Evolutionary conservation across 2,329 filamentous ascomycete genomes (phyloP).

Genomic region (Pestalotiopsis sp.): DNA sequence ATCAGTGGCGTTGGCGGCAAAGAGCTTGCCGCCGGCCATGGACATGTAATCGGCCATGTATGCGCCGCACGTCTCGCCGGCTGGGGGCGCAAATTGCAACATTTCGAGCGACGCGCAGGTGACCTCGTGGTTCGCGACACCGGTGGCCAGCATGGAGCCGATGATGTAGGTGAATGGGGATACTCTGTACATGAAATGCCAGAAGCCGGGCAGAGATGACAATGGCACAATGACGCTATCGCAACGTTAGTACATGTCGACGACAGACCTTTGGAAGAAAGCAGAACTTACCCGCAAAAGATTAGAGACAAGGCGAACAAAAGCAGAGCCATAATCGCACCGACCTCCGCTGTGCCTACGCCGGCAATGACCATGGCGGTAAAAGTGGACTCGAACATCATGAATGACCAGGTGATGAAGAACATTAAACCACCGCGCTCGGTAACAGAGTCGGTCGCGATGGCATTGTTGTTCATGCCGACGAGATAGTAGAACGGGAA

Average conservation of each 20-base stretch:
- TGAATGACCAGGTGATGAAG: constrained; percentile 73
- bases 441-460: constrained; percentile 57
- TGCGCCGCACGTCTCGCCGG: constrained; percentile 52
- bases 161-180: constrained; percentile 77
- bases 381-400: constrained; percentile 82
- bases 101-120: constrained; percentile 66
- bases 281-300: constrained; percentile 59
- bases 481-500: constrained; percentile 86
- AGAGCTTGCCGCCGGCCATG: constrained; percentile 51
- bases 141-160: constrained; percentile 63
- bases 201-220: constrained; percentile 59
- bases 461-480: constrained; percentile 72
- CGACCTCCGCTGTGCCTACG: constrained; percentile 75
- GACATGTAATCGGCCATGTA: constrained; percentile 56
- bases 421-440: constrained; percentile 80
- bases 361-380: constrained; percentile 76
- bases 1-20: constrained; percentile 40
- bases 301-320: constrained; percentile 73
- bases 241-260: neutral
- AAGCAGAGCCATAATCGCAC: constrained; percentile 75
- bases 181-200: constrained; percentile 73
- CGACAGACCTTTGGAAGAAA: neutral
- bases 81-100: constrained; percentile 60
- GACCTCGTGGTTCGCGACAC: constrained; percentile 62
- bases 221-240: constrained; percentile 62